Evolutionary conservation across 75 land plant genomes (phyloP).

Genomic region (Ceratopteris richardii): DNA sequence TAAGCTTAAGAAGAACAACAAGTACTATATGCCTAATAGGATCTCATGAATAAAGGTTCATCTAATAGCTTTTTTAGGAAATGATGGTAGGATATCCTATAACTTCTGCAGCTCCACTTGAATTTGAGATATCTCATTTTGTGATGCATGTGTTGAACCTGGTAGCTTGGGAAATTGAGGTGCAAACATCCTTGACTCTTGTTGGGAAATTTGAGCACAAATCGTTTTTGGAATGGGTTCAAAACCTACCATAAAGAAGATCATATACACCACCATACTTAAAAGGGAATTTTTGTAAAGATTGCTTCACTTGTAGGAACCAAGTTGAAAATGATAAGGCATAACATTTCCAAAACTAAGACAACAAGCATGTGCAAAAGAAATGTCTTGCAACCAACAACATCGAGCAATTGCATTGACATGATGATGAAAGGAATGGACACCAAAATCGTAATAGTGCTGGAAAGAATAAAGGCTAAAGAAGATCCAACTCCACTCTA

Average conservation of each 20-base stretch:
- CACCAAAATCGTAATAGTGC: too few species aligned
- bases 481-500: too few species aligned
- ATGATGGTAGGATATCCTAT: constrained; percentile 56
- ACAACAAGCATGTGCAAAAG: constrained; percentile 43
- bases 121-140: constrained; percentile 18
- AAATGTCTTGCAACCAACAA: too few species aligned
- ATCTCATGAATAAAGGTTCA: constrained; percentile 71
- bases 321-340: constrained; percentile 33
- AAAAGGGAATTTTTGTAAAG: too few species aligned
- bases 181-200: constrained; percentile 76
- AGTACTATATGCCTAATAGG: constrained; percentile 74
- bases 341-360: constrained; percentile 37
- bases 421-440: too few species aligned
- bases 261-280: too few species aligned
- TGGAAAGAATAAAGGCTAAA: too few species aligned
- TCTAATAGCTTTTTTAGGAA: constrained; percentile 47
- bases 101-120: constrained; percentile 51
- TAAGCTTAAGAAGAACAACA: constrained; percentile 87
- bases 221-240: too few species aligned
- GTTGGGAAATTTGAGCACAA: constrained; percentile 89
- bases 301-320: too few species aligned
- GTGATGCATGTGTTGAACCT: constrained; percentile 50
- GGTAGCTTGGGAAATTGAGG: constrained; percentile 56
- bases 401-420: too few species aligned
- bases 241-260: too few species aligned